Evolutionary conservation across 257 asterid species (phyloP).

Genomic region (Verbascum thapsus): DNA sequence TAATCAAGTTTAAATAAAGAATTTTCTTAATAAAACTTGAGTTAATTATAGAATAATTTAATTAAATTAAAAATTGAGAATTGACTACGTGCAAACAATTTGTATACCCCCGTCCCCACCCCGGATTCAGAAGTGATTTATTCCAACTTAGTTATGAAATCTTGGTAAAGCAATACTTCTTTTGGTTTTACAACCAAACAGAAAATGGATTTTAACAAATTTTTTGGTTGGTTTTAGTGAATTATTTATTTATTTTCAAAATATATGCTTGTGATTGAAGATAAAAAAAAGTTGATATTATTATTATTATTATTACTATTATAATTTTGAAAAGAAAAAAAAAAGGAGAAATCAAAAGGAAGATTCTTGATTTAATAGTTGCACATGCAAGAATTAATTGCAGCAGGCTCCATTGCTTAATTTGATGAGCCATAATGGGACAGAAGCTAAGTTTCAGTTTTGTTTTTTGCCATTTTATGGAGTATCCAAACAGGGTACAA

Average conservation of each 20-base stretch:
- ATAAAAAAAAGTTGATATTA: too few relatives aligned
- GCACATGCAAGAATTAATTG: conserved; percentile 84
- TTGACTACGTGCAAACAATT: conserved; percentile 25
- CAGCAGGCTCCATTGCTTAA: conserved; percentile 50
- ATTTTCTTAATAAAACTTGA: too few relatives aligned
- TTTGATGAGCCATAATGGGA: conserved; percentile 55
- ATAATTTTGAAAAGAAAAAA: not conserved
- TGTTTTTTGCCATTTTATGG: conserved; percentile 44
- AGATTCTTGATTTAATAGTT: conserved; percentile 35
- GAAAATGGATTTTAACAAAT: conserved; percentile 20
- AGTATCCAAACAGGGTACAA: conserved; percentile 25
- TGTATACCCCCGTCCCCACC: not conserved
- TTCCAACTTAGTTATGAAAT: conserved; percentile 31
- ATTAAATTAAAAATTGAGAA: conserved; percentile 19
- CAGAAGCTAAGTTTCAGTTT: conserved; percentile 45
- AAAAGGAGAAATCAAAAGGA: conserved; percentile 21
- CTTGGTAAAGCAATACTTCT: conserved; percentile 42
- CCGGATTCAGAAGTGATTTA: conserved; percentile 26
- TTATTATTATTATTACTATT: too few relatives aligned
- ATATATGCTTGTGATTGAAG: conserved; percentile 29
- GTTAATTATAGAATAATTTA: too few relatives aligned
- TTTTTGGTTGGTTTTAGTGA: conserved; percentile 21
- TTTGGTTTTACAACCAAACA: conserved; percentile 37
- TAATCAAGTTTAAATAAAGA: too few relatives aligned
- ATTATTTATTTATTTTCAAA: conserved; percentile 27